phyloP scores from a whole-genome alignment of 1,139 yeast species.

The Geotrichum fermentans region DNA sequence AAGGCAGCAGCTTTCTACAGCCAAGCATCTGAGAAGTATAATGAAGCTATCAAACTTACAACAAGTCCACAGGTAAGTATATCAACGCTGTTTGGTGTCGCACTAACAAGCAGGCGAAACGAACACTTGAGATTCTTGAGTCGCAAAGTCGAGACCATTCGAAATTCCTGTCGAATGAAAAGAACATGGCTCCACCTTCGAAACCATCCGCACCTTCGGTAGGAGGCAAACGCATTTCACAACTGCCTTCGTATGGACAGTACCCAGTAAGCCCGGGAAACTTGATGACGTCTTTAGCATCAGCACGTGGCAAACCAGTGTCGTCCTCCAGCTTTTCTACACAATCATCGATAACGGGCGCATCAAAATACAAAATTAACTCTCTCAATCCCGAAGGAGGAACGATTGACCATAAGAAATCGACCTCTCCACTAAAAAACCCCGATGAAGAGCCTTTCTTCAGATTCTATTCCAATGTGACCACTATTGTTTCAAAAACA shows the following conservation, averaged over 20 bases:
- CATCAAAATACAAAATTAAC: not conserved
- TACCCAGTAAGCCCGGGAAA: conserved; percentile 23
- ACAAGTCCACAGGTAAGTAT: conserved; percentile 19
- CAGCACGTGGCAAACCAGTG: conserved; percentile 32
- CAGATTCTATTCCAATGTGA: conserved; percentile 30
- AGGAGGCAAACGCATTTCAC: conserved; percentile 2
- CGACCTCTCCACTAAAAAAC: conserved; percentile 13
- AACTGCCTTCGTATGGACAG: conserved; percentile 13
- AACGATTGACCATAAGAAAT: not conserved
- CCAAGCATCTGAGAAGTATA: conserved; percentile 19
- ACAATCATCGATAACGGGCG: conserved; percentile 5
- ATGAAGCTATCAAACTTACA: conserved; percentile 17
- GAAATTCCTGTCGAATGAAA: conserved; percentile 14
- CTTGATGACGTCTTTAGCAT: conserved; percentile 30
- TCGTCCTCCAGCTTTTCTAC: not conserved
- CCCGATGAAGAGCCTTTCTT: conserved; percentile 33
- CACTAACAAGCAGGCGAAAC: conserved; percentile 15
- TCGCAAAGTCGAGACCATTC: conserved; percentile 19
- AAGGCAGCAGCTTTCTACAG: conserved; percentile 19
- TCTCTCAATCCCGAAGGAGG: not conserved
- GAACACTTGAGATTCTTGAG: conserved; percentile 16
- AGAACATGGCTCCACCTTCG: conserved; percentile 12
- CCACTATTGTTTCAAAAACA: conserved; percentile 28
- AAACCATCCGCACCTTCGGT: not conserved
- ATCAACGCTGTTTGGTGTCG: not conserved